Evolutionary conservation across 371 early-diverging fungal species (phyloP), one percentile per base, ranked within the genome.

Genomic region (Saksenaea oblongispora): DNA sequence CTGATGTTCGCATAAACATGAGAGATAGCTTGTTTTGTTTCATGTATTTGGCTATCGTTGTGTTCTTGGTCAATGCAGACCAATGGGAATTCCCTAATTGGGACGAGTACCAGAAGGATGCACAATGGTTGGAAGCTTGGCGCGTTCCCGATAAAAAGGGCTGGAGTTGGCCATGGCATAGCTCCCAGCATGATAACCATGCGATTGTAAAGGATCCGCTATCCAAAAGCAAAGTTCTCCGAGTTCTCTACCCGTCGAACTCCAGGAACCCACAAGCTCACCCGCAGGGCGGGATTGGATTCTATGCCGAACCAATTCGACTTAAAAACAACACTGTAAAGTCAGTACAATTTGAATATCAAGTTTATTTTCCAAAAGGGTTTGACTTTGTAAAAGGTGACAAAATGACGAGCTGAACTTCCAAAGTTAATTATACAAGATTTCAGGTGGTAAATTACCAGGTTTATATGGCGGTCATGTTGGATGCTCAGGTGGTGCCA

Each of bases 341-440:
- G 34, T 65, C 64, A 0, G 74, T 84, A 9, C 65, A 67, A 1
- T 62, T 88, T 0, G 63, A 80, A 60, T 86, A 81, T 61, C 63
- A 78, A 35, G 78, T 85, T n/a, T 84, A 62, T 39, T 85, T 84
- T 62, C 80, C 82, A 18, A 64, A 67, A 14, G 71, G 70, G 11
- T 88, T 85, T 58, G 56, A 83, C 18, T 87, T 84, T 70, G 81
- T 81, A 10, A 74, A 79, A 66, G 87, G 87, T 70, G n/a, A 70
- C 55, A 15, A 3, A 14, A 26, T 26, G 27, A 26, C 15, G 31
- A 57, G 17, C n/a, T 24, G 2, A 9, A 18, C 22, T 47, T 10
- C 13, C 35, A 18, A 42, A 7, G 14, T 22, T 28, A 26, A 13
- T 47, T 24, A 15, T 31, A 54, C 31, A 34, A 24, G 2, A 17